These are phyloP conservation scores for Dactylis glomerata DNA, from an alignment of 176 grass and related monocot species.

Conservation along the genomic window DNA sequence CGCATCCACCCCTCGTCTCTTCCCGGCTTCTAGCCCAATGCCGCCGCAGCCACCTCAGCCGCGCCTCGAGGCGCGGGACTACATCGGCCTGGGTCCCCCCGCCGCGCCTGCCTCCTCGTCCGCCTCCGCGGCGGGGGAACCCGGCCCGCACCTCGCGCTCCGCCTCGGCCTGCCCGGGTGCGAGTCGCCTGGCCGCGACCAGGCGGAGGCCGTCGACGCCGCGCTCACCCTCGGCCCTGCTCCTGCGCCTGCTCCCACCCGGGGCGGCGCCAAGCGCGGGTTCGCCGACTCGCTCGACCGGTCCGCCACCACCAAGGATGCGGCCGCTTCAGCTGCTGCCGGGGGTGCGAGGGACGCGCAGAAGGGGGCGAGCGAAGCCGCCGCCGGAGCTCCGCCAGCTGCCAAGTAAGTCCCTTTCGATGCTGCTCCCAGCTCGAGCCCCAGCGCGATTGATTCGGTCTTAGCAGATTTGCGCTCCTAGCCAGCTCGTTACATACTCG, in stretches of 20 bases:
- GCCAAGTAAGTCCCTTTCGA: slow-evolving; percentile 31
- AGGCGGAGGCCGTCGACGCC: slow-evolving; percentile 31
- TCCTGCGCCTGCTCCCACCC: background rate
- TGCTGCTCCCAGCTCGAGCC: background rate
- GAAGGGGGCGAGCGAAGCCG: background rate
- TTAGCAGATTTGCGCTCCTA: background rate
- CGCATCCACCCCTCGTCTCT: background rate
- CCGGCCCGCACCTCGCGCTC: slow-evolving; percentile 45
- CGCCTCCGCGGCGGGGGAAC: background rate
- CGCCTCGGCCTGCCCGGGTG: slow-evolving; percentile 54
- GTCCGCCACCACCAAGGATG: background rate
- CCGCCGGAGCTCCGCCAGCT: slow-evolving; percentile 18
- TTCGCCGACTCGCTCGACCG: slow-evolving; percentile 31
- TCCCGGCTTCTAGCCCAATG: slow-evolving; percentile 1
- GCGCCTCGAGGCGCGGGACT: slow-evolving; percentile 47
- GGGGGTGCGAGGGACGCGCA: background rate
- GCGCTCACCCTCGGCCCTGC: slow-evolving; percentile 40
- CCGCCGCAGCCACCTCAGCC: slow-evolving; percentile 6
- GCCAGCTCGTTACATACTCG: background rate
- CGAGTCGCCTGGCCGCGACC: slow-evolving; percentile 8
- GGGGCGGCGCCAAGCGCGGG: slow-evolving; percentile 41
- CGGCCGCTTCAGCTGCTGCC: background rate
- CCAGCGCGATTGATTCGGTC: background rate
- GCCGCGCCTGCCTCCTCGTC: background rate
- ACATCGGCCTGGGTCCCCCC: slow-evolving; percentile 32